phyloP scores from a whole-genome alignment of 2,329 filamentous ascomycete genomes.

The Claviceps pazoutovae region DNA sequence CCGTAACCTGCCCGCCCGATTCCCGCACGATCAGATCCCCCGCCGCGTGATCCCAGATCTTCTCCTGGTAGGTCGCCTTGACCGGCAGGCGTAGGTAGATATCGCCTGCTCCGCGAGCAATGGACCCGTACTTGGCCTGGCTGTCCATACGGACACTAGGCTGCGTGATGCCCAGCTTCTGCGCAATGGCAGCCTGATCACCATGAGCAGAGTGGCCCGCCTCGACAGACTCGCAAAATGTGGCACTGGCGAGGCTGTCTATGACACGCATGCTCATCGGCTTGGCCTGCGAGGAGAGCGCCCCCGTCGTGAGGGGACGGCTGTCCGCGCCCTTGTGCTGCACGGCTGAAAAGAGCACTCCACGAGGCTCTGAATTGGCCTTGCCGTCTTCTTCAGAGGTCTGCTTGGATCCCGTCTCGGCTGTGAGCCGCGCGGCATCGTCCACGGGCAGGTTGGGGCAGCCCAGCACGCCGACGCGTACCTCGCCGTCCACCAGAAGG shows the following conservation, averaged over 20 bases:
- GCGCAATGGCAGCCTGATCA: constrained; percentile 69
- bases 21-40: constrained; percentile 90
- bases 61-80: constrained; percentile 82
- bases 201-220: constrained; percentile 80
- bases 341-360: constrained; percentile 80
- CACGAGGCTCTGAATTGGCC: constrained; percentile 24
- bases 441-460: constrained; percentile 91
- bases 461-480: constrained; percentile 86
- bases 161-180: constrained; percentile 72
- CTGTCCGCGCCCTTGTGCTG: constrained; percentile 67
- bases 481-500: constrained; percentile 82
- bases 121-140: constrained; percentile 93
- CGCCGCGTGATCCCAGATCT: constrained; percentile 98
- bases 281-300: constrained; percentile 35
- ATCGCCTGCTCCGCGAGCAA: constrained; percentile 85
- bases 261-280: constrained; percentile 70
- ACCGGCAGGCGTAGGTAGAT: constrained; percentile 85
- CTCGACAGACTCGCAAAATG: constrained; percentile 95
- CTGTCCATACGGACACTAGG: constrained; percentile 94
- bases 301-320: constrained; percentile 47
- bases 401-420: constrained; percentile 60
- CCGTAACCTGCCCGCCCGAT: constrained; percentile 82
- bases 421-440: constrained; percentile 45
- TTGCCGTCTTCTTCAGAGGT: constrained; percentile 37
- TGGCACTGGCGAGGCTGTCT: constrained; percentile 60